Conservation (phyloP, 805 yeast species). For the Candida silvatica region DNA sequence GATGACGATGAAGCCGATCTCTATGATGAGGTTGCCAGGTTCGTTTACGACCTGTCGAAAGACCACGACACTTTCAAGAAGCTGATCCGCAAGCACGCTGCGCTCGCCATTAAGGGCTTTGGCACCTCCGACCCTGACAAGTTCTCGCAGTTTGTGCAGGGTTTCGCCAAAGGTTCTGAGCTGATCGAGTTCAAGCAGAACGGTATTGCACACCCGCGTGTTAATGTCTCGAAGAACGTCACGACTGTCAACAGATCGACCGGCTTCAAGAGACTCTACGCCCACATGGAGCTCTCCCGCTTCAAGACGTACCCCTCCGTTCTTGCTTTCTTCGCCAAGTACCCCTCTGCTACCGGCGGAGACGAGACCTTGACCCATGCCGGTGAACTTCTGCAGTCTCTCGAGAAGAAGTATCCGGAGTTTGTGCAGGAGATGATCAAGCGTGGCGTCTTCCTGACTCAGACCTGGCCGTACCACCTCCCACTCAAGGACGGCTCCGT, state of each 20-base stretch:
- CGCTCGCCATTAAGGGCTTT: conserved; percentile 7
- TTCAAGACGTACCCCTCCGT: conserved; percentile 15
- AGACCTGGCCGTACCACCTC: conserved; percentile 2
- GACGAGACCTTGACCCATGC: conserved; percentile 17
- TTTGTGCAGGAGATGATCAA: conserved; percentile 11
- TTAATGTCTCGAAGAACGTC: conserved; percentile 7
- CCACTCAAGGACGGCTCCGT: neutral
- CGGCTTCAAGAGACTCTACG: conserved; percentile 10
- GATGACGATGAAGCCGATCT: neutral
- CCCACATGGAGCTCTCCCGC: conserved; percentile 20
- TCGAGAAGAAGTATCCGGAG: conserved; percentile 15
- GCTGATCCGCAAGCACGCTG: conserved; percentile 8
- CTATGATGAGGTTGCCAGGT: conserved; percentile 2
- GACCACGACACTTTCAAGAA: conserved; percentile 5
- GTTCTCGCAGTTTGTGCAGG: conserved; percentile 7
- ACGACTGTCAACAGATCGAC: conserved; percentile 11
- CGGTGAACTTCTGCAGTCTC: conserved; percentile 14
- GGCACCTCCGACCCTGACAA: conserved; percentile 5
- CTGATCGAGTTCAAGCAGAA: conserved; percentile 11
- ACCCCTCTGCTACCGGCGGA: conserved; percentile 12
- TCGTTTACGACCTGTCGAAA: conserved; percentile 7
- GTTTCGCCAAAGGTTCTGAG: conserved; percentile 5
- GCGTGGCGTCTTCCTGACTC: conserved; percentile 7
- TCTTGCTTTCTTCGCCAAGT: conserved; percentile 16
- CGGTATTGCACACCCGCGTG: conserved; percentile 11